Base-by-base conservation (phyloP, 2,329 filamentous ascomycete species). In the Neophaeococcomyces aloes region DNA sequence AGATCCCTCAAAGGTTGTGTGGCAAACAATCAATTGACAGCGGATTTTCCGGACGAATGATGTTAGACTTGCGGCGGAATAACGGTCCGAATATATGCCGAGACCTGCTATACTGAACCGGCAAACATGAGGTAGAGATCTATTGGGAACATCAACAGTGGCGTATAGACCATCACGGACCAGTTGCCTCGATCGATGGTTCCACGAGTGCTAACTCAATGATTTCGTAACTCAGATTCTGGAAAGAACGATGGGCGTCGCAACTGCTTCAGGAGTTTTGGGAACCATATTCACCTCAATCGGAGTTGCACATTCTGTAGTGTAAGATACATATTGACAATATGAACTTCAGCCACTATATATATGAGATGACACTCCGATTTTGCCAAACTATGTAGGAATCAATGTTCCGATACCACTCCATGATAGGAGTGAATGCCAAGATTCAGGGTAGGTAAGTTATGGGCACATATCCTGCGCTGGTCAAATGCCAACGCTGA, bases 281-380 rank as follows among this genome's bases (percentile, higher is more conserved):
- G 3, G 68, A 65, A n/a, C 69, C 69, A 48, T 65, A 66, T 3
- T 57, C 56, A 3, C 58, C 64, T 68, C 69, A n/a, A 71, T 43
- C 66, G 61, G 8, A 59, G 49, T 7, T 55, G 54, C 0, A 72
- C 60, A n/a, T 58, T 57, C 2, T 48, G 42, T 21, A 63, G n/a
- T n/a, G n/a, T n/a, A n/a, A n/a, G n/a, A n/a, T n/a, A 67, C 39
- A 71, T 57, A 3, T 48, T 42, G 7, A 38, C 41, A 14, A 51
- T 53, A 42, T 59, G 56, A 0, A 49, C 50, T 4, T 49, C 47
- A 29, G 52, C 61, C 30, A 59, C n/a, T n/a, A n/a, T n/a, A n/a
- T 45, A 39, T 60, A 61, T 45, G 60, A 56, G 33, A 65, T 53
- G 14, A 66, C 50, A 17, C 60, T 57, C 63, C 64, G 65, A 37